phyloP scores from a whole-genome alignment of 495 filamentous ascomycete genomes.

The Apiosordaria backusii region DNA sequence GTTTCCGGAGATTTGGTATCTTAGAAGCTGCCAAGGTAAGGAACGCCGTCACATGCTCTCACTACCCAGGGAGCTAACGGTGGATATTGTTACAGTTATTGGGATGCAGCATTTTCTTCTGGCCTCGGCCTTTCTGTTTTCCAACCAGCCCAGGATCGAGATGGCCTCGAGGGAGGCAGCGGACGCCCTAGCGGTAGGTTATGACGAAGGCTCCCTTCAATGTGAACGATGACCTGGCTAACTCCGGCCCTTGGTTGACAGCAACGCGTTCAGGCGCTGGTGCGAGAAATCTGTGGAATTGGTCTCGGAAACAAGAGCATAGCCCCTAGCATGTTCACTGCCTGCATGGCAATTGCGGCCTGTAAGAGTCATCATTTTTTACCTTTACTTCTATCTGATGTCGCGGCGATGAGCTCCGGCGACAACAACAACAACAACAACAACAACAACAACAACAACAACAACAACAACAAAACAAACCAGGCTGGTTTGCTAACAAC shows the following conservation, averaged over 20 bases:
- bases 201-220: background rate
- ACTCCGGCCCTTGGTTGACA: conserved; percentile 7
- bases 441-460: too few species aligned
- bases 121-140: conserved; percentile 42
- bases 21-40: conserved; percentile 47
- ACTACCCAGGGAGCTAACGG: background rate
- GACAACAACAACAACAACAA: too few species aligned
- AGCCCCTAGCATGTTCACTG: conserved; percentile 53
- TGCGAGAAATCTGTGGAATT: conserved; percentile 51
- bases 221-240: background rate
- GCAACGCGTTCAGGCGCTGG: conserved; percentile 41
- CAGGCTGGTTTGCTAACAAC: conserved; percentile 6
- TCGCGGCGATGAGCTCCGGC: too few species aligned
- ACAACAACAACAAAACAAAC: too few species aligned
- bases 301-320: conserved; percentile 48
- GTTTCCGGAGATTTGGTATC: conserved; percentile 49
- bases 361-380: conserved; percentile 35
- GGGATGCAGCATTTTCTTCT: conserved; percentile 53
- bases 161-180: background rate
- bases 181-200: background rate
- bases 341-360: conserved; percentile 51
- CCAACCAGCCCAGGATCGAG: conserved; percentile 10
- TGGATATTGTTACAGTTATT: conserved; percentile 35
- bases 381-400: too few species aligned
- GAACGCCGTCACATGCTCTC: background rate